Evolutionary conservation across 768 basidiomycete genomes (phyloP).

Genomic region (Trametes maxima): DNA sequence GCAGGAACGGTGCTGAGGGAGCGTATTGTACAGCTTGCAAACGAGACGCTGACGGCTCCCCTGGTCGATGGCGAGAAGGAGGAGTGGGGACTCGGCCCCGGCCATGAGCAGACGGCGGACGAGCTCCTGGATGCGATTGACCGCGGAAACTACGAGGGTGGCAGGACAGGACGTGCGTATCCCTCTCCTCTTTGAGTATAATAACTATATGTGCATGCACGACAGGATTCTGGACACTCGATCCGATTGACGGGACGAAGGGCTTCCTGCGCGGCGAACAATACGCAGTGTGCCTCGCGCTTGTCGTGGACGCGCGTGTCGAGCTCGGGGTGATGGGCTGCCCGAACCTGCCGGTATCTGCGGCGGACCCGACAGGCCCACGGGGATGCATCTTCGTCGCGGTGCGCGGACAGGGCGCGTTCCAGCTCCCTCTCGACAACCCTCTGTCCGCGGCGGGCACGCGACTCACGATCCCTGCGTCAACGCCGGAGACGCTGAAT

Average conservation of each 20-base stretch:
- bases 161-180: conserved; percentile 67
- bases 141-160: conserved; percentile 75
- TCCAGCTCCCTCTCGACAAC: conserved; percentile 64
- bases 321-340: conserved; percentile 61
- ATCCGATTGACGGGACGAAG: conserved; percentile 61
- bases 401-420: conserved; percentile 82
- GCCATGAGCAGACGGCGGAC: conserved; percentile 49
- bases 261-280: conserved; percentile 64
- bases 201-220: not conserved
- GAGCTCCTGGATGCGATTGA: conserved; percentile 88
- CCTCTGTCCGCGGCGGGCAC: conserved; percentile 47
- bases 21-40: conserved; percentile 80
- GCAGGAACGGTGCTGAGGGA: conserved; percentile 48
- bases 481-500: conserved; percentile 51
- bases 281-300: conserved; percentile 62
- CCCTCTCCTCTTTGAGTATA: not conserved
- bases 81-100: conserved; percentile 75
- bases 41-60: conserved; percentile 66
- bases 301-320: conserved; percentile 53
- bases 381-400: conserved; percentile 87
- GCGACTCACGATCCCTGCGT: conserved; percentile 54
- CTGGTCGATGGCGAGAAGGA: conserved; percentile 57
- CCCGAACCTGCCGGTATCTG: conserved; percentile 79
- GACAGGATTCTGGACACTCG: conserved; percentile 46
- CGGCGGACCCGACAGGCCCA: conserved; percentile 52